These are phyloP conservation scores for Cladosporium sp. DNA, from an alignment of 2,329 filamentous ascomycete genomes.

Conservation along the genomic window DNA sequence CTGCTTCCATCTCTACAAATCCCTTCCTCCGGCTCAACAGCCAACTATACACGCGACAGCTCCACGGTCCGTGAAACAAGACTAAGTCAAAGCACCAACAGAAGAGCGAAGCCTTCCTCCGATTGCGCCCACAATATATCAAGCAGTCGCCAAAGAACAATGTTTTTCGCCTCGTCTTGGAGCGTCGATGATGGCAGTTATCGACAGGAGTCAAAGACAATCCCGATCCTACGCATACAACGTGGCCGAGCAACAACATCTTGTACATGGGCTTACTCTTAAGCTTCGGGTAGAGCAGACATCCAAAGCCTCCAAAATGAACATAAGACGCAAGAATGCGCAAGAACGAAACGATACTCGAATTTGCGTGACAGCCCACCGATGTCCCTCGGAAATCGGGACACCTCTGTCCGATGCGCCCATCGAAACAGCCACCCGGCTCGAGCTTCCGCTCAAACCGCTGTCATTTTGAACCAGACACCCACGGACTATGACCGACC, in stretches of 20 bases:
- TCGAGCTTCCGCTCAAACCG: background rate
- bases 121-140: background rate
- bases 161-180: background rate
- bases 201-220: background rate
- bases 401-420: constrained; percentile 7
- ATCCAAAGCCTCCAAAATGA: background rate
- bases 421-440: constrained; percentile 11
- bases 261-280: background rate
- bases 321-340: background rate
- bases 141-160: background rate
- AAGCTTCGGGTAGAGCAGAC: background rate
- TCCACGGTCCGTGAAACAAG: background rate
- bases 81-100: background rate
- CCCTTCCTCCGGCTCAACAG: background rate
- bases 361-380: background rate
- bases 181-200: background rate
- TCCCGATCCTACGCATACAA: background rate
- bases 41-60: background rate
- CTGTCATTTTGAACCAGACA: background rate
- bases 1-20: background rate
- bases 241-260: background rate
- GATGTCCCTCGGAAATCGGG: background rate
- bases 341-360: background rate
- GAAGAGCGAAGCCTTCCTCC: background rate
- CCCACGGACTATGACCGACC: background rate